A percentile compares a stretch with the other conserved stretches of the same genome.
phyloP scores from a whole-genome alignment of 75 land plant genomes.

The Pinus tabuliformis region DNA sequence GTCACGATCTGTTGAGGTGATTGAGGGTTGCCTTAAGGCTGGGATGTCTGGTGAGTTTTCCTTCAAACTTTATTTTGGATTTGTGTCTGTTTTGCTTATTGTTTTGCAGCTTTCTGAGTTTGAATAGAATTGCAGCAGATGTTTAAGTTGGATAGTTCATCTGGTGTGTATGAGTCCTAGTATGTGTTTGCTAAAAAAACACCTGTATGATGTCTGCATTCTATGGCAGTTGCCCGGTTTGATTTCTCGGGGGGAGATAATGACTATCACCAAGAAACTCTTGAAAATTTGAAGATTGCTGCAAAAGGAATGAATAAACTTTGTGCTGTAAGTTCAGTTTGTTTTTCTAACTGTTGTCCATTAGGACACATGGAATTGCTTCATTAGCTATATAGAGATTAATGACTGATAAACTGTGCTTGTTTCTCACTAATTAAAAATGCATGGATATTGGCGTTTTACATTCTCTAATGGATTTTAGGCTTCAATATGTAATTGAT shows the following conservation, averaged over 20 bases:
- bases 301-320: slow-evolving; percentile 66
- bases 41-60: slow-evolving; percentile 47
- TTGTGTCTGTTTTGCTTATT: neutral
- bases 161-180: neutral
- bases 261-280: slow-evolving; percentile 80
- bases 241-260: slow-evolving; percentile 86
- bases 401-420: neutral
- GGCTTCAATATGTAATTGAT: neutral
- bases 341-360: slow-evolving; percentile 52
- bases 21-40: slow-evolving; percentile 55
- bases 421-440: neutral
- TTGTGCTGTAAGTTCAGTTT: slow-evolving; percentile 66
- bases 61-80: neutral
- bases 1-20: slow-evolving; percentile 54
- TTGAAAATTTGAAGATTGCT: slow-evolving; percentile 79
- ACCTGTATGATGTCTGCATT: neutral
- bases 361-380: slow-evolving; percentile 68
- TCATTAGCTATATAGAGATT: slow-evolving; percentile 33
- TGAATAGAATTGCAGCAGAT: neutral
- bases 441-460: neutral
- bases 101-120: neutral
- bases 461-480: neutral
- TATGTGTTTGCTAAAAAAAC: neutral
- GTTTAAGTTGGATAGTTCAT: too few species aligned
- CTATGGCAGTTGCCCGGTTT: slow-evolving; percentile 70